Conservation (phyloP, 208 protist species). For the Leishmania lainsoni region DNA sequence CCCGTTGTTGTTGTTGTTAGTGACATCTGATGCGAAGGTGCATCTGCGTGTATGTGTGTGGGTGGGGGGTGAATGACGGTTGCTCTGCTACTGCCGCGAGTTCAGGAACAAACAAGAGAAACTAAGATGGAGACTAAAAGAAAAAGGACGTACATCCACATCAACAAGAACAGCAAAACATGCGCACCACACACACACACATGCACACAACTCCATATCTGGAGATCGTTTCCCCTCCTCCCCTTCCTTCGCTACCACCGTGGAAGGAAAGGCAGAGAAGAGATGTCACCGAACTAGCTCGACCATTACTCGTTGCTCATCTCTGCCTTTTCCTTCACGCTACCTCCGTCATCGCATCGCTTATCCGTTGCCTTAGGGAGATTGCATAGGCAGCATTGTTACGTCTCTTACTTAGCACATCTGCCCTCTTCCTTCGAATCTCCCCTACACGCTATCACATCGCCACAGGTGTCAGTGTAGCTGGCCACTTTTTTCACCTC, state of each 20-base stretch:
- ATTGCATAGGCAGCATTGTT: neutral
- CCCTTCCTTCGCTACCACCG: neutral
- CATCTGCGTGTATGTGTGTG: neutral
- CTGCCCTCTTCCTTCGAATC: neutral
- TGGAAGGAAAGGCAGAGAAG: constrained; percentile 1
- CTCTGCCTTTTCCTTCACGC: neutral
- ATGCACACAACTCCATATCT: neutral
- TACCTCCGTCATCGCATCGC: neutral
- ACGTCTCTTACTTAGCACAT: neutral
- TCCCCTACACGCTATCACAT: neutral
- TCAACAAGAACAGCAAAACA: neutral
- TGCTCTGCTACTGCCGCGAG: constrained; percentile 2
- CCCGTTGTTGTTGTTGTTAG: neutral
- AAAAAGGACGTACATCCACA: neutral
- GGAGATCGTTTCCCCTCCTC: neutral
- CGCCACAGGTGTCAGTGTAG: neutral
- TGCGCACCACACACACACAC: neutral
- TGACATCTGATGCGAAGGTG: neutral
- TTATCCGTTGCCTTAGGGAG: neutral
- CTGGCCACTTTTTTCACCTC: too few relatives aligned
- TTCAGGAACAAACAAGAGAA: neutral
- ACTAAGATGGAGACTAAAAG: neutral
- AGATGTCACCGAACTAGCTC: neutral
- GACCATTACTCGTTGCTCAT: neutral
- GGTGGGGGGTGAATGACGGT: neutral